A percentile compares a stretch with the other conserved stretches of the same genome.
Evolutionary conservation across 2,329 filamentous ascomycete species (phyloP).

Genomic region (Penicillium digitatum): DNA sequence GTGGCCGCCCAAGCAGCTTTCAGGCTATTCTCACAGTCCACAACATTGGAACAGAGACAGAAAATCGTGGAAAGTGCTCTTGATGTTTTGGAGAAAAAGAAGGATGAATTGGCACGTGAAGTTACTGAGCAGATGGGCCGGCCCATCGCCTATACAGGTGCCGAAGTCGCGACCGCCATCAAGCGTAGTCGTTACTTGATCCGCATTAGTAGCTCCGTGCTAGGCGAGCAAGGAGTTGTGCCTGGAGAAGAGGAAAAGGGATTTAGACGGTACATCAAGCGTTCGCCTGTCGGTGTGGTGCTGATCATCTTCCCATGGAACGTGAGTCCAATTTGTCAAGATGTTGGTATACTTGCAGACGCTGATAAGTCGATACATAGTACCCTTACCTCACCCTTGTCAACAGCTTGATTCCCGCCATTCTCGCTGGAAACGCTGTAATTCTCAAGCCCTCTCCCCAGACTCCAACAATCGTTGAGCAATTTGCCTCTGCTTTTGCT

Average conservation of each 20-base stretch:
- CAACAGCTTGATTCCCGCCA: constrained; percentile 87
- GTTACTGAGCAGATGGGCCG: constrained; percentile 93
- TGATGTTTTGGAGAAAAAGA: constrained; percentile 62
- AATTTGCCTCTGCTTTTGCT: constrained; percentile 69
- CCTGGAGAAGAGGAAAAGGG: constrained; percentile 79
- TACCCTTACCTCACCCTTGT: constrained; percentile 93
- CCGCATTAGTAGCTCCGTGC: constrained; percentile 72
- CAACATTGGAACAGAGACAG: constrained; percentile 69
- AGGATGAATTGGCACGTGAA: constrained; percentile 78
- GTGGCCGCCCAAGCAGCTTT: constrained; percentile 71
- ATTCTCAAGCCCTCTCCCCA: constrained; percentile 94
- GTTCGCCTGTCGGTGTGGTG: constrained; percentile 80
- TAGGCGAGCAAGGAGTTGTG: constrained; percentile 62
- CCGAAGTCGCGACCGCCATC: constrained; percentile 79
- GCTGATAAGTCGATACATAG: constrained; percentile 46
- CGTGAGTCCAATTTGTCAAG: constrained; percentile 53
- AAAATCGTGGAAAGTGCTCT: constrained; percentile 77
- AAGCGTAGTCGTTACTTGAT: constrained; percentile 81
- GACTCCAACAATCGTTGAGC: constrained; percentile 87
- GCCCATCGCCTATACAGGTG: constrained; percentile 79
- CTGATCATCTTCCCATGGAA: constrained; percentile 95
- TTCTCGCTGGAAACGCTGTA: constrained; percentile 83
- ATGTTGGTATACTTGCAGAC: not conserved
- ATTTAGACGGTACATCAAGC: constrained; percentile 85
- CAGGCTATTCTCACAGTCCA: constrained; percentile 71